Base-by-base conservation (phyloP, 345 rosid genomes). In the Salix viminalis region DNA sequence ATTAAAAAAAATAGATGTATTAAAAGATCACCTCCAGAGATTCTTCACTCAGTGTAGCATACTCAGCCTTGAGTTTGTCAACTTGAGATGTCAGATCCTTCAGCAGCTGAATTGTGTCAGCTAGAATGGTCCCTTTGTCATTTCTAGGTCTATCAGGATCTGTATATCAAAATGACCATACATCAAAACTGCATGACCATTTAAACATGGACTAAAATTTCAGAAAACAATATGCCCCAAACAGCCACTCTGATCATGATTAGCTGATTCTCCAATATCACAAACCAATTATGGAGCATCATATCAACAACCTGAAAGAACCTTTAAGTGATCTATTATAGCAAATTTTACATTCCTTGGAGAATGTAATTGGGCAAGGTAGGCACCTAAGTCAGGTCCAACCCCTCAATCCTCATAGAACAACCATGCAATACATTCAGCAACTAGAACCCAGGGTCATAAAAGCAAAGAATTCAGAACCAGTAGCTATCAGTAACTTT, bases 101-200 rank as follows among this genome's bases (percentile, higher is more conserved):
- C 81, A 94, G 71, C 84, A 94, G 73, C 84, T 89, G 99, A 77
- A 94, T 64, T 2, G 97, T 88, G 80, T 94, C 97, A 30, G 91
- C 77, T 70, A 94, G 79, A 80, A 92, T 92, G 11, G 97, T 91
- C 30, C 88, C 97, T 85, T 94, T 94, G 70, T 94, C 99, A 79
- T 94, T 89, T 84, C 87, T 94, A 48, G 99, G 94, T 83, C 97
- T 85, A 71, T 90, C 94, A 6, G 97, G 97, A 86, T 94, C 99
- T 94, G 82, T 73, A 79, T 39, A 71, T 36, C 44, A 70, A 60
- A 79, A 70, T 71, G 41, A 24, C 11, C 79, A 67, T 30, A 65
- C 34, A 71, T 23, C 9, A 26, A 54, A 74, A 70, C 21, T 18
- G 46, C 16, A 60, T 13, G 65, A 44, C 60, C 32, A 19, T 7